Percentiles rank a stretch among this genome's conserved stretches.
Evolutionary conservation across 73 alveolate genomes (phyloP).

Genomic region (Tetrahymena elliotti): DNA sequence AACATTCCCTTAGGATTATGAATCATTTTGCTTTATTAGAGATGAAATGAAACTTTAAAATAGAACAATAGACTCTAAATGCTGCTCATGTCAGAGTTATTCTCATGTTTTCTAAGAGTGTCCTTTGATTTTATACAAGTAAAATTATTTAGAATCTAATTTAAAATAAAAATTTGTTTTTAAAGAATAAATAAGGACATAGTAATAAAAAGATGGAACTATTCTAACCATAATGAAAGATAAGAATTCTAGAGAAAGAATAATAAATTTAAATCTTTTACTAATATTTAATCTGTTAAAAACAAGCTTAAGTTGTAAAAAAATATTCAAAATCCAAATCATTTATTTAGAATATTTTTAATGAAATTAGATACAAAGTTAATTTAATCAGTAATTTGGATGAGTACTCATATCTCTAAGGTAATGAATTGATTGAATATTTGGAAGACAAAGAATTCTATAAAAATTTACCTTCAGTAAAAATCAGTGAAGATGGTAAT

Average conservation of each 20-base stretch:
- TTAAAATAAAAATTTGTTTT: background rate
- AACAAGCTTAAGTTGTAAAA: background rate
- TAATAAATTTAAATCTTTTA: background rate
- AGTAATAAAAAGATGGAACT: background rate
- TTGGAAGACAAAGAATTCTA: background rate
- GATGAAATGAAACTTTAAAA: background rate
- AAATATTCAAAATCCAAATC: background rate
- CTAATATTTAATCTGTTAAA: background rate
- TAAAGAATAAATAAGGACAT: background rate
- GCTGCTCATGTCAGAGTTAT: background rate
- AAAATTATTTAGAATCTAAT: background rate
- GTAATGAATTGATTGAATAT: background rate
- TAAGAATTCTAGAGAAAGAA: background rate
- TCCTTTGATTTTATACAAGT: background rate
- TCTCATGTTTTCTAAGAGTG: background rate
- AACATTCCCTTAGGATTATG: background rate
- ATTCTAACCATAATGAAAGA: background rate
- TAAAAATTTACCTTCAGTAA: background rate
- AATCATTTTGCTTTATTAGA: background rate
- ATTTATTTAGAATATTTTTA: no score
- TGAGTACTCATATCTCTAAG: background rate
- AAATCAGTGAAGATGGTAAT: background rate
- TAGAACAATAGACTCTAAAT: background rate
- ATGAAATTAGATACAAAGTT: background rate
- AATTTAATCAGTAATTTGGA: background rate